Evolutionary conservation across 1,284 basidiomycete genomes (phyloP).

Genomic region (Apiotrichum sp.): DNA sequence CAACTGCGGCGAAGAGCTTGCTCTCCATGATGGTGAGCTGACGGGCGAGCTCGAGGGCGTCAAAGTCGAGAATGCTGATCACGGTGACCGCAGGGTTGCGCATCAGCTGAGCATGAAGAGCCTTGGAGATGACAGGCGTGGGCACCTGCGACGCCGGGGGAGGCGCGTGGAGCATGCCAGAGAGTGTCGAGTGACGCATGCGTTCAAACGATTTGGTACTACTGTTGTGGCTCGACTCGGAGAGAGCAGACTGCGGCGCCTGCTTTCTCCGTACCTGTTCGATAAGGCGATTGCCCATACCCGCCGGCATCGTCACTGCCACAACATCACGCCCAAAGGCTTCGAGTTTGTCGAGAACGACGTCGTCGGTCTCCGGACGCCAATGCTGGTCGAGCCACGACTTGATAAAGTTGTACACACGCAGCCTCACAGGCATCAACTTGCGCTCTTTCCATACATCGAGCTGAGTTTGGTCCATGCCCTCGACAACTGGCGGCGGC

Average conservation of each 20-base stretch:
- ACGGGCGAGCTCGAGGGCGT: constrained; percentile 83
- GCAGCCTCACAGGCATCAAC: constrained; percentile 76
- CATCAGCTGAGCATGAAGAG: constrained; percentile 55
- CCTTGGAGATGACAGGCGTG: constrained; percentile 73
- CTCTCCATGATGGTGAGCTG: constrained; percentile 93
- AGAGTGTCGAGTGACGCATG: constrained; percentile 7
- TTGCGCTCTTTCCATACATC: constrained; percentile 77
- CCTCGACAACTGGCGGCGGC: constrained; percentile 36
- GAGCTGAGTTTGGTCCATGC: constrained; percentile 53
- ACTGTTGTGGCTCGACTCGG: constrained; percentile 1
- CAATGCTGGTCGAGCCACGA: constrained; percentile 89
- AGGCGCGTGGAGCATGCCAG: constrained; percentile 7
- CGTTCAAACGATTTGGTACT: constrained; percentile 11
- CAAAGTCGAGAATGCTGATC: constrained; percentile 81
- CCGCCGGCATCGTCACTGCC: constrained; percentile 27
- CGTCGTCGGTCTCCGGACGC: constrained; percentile 60
- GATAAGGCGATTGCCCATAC: constrained; percentile 35
- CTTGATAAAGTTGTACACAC: constrained; percentile 88
- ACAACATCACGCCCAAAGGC: constrained; percentile 43
- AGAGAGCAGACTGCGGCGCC: constrained; percentile 13
- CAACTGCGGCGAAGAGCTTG: constrained; percentile 78
- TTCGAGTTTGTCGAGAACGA: constrained; percentile 43
- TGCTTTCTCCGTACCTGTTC: constrained; percentile 27
- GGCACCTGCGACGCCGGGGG: constrained; percentile 25
- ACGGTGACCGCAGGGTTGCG: constrained; percentile 51